Percentiles rank a stretch among this genome's conserved stretches.
These are phyloP conservation scores for Claviceps purpurea DNA, from an alignment of 2,329 filamentous ascomycete genomes.

Conservation along the genomic window DNA sequence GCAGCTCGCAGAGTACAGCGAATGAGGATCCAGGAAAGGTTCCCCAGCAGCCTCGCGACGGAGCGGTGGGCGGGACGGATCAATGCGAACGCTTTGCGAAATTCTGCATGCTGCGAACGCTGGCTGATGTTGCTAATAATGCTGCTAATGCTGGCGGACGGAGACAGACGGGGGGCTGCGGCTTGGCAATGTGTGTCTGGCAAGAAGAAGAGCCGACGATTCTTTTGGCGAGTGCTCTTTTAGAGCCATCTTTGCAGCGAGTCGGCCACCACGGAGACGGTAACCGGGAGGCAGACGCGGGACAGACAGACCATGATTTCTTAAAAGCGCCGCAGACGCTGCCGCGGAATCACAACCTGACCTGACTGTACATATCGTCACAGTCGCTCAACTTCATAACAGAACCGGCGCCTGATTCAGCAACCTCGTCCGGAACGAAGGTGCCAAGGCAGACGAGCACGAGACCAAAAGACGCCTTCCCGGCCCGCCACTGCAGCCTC, in stretches of 20 bases:
- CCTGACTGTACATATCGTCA: slow-evolving; percentile 6
- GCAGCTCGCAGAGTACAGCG: neutral
- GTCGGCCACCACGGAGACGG: slow-evolving; percentile 12
- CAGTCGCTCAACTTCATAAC: neutral
- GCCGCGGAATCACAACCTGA: slow-evolving; percentile 6
- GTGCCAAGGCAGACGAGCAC: neutral
- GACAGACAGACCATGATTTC: neutral
- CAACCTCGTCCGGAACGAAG: neutral
- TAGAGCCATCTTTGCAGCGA: neutral
- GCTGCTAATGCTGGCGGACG: too few species aligned
- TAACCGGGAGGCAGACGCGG: neutral
- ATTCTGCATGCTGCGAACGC: too few species aligned
- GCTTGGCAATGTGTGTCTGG: neutral
- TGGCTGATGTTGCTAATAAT: too few species aligned
- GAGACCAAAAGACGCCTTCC: neutral
- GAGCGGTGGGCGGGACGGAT: too few species aligned
- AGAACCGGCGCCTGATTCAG: neutral
- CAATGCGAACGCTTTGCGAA: too few species aligned
- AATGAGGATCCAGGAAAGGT: neutral
- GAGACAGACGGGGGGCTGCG: too few species aligned
- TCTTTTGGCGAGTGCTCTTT: neutral
- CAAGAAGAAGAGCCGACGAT: neutral
- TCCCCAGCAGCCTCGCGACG: neutral
- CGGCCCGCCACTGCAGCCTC: neutral
- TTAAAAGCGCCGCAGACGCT: slow-evolving; percentile 23